phyloP scores from a whole-genome alignment of 371 early-diverging fungal species.

The Mycotypha africana region DNA sequence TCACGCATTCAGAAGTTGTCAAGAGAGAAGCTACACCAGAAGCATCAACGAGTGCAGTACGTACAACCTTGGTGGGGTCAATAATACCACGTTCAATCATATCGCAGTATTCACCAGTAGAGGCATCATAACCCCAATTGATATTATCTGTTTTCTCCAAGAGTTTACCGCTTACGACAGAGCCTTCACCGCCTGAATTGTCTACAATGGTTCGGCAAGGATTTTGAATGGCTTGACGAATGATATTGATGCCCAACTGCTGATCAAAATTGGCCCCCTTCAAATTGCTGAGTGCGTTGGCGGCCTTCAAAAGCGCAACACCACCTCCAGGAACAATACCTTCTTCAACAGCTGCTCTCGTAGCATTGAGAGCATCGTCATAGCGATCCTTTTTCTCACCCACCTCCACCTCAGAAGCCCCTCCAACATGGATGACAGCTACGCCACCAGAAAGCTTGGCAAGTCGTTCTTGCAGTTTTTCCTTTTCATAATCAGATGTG shows the following conservation, averaged over 20 bases:
- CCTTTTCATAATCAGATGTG: conserved; percentile 94
- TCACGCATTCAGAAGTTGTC: conserved; percentile 95
- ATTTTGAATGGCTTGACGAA: conserved; percentile 87
- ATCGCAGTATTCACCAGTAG: conserved; percentile 86
- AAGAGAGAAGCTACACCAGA: conserved; percentile 93
- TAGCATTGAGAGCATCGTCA: conserved; percentile 96
- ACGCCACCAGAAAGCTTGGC: conserved; percentile 98
- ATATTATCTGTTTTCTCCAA: conserved; percentile 74
- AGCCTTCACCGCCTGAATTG: conserved; percentile 95
- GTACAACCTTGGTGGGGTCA: conserved; percentile 97
- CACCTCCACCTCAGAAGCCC: conserved; percentile 95
- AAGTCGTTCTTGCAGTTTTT: conserved; percentile 97
- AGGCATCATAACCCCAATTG: conserved; percentile 92
- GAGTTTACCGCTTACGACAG: conserved; percentile 93
- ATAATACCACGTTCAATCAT: conserved; percentile 95
- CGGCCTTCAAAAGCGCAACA: conserved; percentile 91
- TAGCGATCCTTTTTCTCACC: conserved; percentile 98
- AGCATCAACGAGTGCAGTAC: conserved; percentile 94
- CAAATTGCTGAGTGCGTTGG: conserved; percentile 68
- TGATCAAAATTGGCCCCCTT: conserved; percentile 96
- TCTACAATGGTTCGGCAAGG: conserved; percentile 93
- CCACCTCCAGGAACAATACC: conserved; percentile 98
- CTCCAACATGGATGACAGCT: conserved; percentile 97
- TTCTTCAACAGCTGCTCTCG: conserved; percentile 98
- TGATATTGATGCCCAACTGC: conserved; percentile 92